Percentiles rank a stretch among this genome's conserved stretches.
Evolutionary conservation across 768 basidiomycete genomes (phyloP).

Genomic region (Cyathus striatus): DNA sequence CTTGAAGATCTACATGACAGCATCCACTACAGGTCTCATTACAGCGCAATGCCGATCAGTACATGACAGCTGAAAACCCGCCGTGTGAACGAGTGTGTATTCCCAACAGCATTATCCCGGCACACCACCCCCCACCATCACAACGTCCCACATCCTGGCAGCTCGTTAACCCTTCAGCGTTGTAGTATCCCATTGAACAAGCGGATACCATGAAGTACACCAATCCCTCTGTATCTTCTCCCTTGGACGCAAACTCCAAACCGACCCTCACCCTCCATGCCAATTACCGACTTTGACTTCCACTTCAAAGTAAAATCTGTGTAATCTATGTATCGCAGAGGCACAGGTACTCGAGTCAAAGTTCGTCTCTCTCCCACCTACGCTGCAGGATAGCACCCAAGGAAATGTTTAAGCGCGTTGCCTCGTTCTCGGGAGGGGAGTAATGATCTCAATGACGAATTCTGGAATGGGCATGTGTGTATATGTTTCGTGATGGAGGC

Average conservation of each 20-base stretch:
- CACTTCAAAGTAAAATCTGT: slow-evolving; percentile 49
- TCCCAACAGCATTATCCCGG: slow-evolving; percentile 67
- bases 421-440: no score
- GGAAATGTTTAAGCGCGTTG: slow-evolving; percentile 72
- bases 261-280: slow-evolving; percentile 72
- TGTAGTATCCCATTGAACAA: slow-evolving; percentile 33
- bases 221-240: slow-evolving; percentile 63
- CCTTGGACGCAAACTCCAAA: slow-evolving; percentile 26
- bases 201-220: slow-evolving; percentile 43
- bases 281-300: slow-evolving; percentile 77
- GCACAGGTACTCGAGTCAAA: slow-evolving; percentile 56
- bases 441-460: no score
- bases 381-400: slow-evolving; percentile 63
- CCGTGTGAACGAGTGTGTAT: slow-evolving; percentile 57
- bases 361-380: slow-evolving; percentile 53
- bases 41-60: no score
- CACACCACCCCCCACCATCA: slow-evolving; percentile 34
- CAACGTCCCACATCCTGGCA: slow-evolving; percentile 11
- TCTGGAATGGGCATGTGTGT: no score
- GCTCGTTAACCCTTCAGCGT: slow-evolving; percentile 30
- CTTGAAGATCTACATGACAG: no score
- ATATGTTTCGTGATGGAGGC: no score
- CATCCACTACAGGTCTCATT: no score
- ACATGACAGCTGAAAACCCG: no score
- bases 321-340: slow-evolving; percentile 55